Base-by-base conservation (phyloP, 2,329 filamentous ascomycete genomes). In the Fusarium sp. region DNA sequence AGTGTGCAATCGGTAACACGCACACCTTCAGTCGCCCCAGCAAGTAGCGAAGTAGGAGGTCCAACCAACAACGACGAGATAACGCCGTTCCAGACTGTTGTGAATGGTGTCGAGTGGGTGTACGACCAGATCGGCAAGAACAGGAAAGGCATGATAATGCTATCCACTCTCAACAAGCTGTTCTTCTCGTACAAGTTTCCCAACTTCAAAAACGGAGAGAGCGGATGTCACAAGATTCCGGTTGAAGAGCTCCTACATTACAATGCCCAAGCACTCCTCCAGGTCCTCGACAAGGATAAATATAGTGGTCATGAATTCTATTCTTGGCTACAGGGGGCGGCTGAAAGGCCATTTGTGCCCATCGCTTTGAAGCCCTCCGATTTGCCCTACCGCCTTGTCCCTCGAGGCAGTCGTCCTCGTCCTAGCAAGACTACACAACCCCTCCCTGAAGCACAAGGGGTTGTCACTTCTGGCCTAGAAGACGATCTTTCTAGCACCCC, bases 221-320 rank as follows among this genome's bases (percentile, higher is more conserved):
- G 40, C 5, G 79, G 75, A 18, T 73, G 76, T n/a, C 82, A 83
- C 71, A 82, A 75, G 50, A 78, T 86, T 9, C 79, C 78, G 3
- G 75, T 79, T 3, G 61, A 75, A 36, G 81, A 85, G 36, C 72
- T 86, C 3, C 71, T 84, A 2, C 77, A 81, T 11, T 86, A 83
- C 64, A 83, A 84, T 58, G 79, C 83, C 1, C 69, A 69, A 4
- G 79, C 79, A 6, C 76, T 87, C 6, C 67, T 83, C 1, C 58
- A 73, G 2, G 67, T 65, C 4, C 73, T 85, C 2, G 77, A 79
- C 36, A 70, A 73, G 4, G 68, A 68, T 5, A 78, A 76, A 18
- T 84, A 80, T 71, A 67, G 73, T 4, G 59, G 62, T 0, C 77
- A 76, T 8, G 75, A 75, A 0, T 74, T 81, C 25, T 79, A 76